A percentile compares a stretch with the other conserved stretches of the same genome.
phyloP scores from a whole-genome alignment of 495 filamentous ascomycete species.

The Aspergillus incahuasiensis region DNA sequence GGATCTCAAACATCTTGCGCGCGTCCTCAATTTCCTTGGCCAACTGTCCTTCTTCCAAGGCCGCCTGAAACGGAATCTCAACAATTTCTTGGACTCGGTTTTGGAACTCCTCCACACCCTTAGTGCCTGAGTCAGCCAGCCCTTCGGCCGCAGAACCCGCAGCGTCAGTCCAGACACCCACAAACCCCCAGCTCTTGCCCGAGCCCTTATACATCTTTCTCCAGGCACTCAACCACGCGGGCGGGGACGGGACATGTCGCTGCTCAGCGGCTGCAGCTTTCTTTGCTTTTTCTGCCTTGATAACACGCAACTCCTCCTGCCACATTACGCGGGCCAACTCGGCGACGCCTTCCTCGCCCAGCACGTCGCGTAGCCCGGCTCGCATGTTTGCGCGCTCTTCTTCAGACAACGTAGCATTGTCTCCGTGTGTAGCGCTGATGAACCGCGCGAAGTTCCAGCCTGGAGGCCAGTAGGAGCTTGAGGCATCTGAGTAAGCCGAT shows the following conservation, averaged over 20 bases:
- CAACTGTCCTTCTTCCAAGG: neutral
- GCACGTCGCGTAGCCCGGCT: conserved; percentile 3
- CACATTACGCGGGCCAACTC: conserved; percentile 5
- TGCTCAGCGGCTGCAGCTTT: neutral
- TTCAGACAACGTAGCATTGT: neutral
- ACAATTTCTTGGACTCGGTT: neutral
- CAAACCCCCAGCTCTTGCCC: neutral
- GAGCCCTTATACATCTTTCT: neutral
- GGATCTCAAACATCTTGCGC: conserved; percentile 1
- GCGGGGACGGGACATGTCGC: neutral
- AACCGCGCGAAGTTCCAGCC: conserved; percentile 6
- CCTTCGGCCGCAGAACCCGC: neutral
- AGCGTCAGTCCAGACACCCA: conserved; percentile 1
- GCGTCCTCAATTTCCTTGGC: neutral
- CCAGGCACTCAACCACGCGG: neutral
- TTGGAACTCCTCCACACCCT: neutral
- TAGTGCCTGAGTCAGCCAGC: neutral
- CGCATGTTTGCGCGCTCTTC: conserved; percentile 7
- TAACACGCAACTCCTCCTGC: conserved; percentile 4
- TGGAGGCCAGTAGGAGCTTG: conserved; percentile 7
- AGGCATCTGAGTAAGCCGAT: conserved; percentile 3
- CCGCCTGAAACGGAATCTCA: conserved; percentile 5
- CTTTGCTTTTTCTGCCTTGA: neutral
- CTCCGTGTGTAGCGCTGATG: neutral
- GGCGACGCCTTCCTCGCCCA: conserved; percentile 3